Base-by-base conservation (phyloP, 1,284 basidiomycete genomes). In the Cutaneotrichosporon arboriforme region DNA sequence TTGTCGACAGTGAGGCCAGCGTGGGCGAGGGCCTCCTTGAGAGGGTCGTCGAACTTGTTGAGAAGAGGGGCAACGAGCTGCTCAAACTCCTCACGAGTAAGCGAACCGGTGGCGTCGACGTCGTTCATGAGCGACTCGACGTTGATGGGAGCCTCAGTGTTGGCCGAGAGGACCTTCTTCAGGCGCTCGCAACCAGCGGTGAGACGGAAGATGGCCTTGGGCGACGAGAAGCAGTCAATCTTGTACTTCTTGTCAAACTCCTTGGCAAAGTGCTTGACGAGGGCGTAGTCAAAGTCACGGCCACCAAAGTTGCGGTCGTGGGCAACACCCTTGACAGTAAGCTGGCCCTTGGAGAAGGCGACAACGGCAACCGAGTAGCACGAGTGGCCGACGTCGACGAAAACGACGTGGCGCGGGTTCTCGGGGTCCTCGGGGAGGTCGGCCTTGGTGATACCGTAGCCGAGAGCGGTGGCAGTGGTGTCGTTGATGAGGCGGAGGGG, bases 121-220 rank as follows among this genome's bases (percentile, higher is more conserved):
- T 96, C 91, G 77, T 86, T 88, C 86, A 91, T 85, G 79, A 96
- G 85, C 55, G 86, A 90, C 75, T 96, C 92, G 69, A 96, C 90
- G 68, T 85, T 90, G 62, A 96, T 77, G 3, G 88, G 85, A 0
- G 87, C 83, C 74, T 94, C 88, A 9, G 81, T 74, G 78, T 96
- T 94, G 60, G 92, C 92, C 22, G 83, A 85, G 26, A 86, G 77
- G 44, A 85, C 78, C 78, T 85, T 85, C 80, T 85, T 86, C 61
- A 85, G 76, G 66, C 80, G 79, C 76, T 86, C 84, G 69, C 88
- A 90, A 15, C 86, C 84, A 22, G 86, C 84, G 34, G 80, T 73
- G 47, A 96, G 84, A 67, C 92, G 85, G 87, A 96, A 97, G 46
- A 80, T 81, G 26, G 90, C 92, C 77, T 96, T 96, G 66, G 89